These are phyloP conservation scores for Paraphoma chrysanthemicola DNA, from an alignment of 2,329 filamentous ascomycete genomes.

Conservation along the genomic window DNA sequence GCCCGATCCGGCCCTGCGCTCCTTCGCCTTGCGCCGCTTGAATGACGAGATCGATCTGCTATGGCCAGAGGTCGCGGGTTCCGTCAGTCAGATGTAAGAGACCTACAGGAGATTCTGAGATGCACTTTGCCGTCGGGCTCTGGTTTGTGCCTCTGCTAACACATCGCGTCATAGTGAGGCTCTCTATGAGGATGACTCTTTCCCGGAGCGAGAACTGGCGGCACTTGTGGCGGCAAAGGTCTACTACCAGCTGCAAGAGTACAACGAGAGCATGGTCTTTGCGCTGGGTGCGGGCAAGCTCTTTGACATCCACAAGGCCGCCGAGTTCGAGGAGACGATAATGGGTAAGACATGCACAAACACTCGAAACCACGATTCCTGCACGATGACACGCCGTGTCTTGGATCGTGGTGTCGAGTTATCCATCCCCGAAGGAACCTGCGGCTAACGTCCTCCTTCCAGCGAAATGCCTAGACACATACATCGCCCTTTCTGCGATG, in stretches of 20 bases:
- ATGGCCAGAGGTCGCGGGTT: constrained; percentile 95
- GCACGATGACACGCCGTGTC: constrained; percentile 1
- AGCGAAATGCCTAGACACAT: constrained; percentile 96
- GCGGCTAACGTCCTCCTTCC: constrained; percentile 21
- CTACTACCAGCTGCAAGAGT: constrained; percentile 98
- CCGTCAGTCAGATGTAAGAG: constrained; percentile 89
- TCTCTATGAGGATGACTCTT: constrained; percentile 94
- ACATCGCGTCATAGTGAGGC: constrained; percentile 73
- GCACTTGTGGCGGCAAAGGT: constrained; percentile 96
- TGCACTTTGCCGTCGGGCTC: neutral
- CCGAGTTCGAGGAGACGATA: constrained; percentile 99
- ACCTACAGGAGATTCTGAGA: neutral
- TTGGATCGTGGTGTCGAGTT: neutral
- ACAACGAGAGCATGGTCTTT: constrained; percentile 99
- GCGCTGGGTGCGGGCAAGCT: constrained; percentile 92
- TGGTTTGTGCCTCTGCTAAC: constrained; percentile 25
- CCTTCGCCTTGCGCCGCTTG: constrained; percentile 92
- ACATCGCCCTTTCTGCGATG: constrained; percentile 80
- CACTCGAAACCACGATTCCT: neutral
- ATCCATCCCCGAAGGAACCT: neutral
- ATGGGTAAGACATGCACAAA: constrained; percentile 65
- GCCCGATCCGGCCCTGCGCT: constrained; percentile 90
- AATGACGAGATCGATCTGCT: constrained; percentile 97
- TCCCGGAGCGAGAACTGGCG: constrained; percentile 91
- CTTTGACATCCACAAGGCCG: constrained; percentile 88